Conservation (phyloP, 345 rosid species). For the Carallia pectinifolia region DNA sequence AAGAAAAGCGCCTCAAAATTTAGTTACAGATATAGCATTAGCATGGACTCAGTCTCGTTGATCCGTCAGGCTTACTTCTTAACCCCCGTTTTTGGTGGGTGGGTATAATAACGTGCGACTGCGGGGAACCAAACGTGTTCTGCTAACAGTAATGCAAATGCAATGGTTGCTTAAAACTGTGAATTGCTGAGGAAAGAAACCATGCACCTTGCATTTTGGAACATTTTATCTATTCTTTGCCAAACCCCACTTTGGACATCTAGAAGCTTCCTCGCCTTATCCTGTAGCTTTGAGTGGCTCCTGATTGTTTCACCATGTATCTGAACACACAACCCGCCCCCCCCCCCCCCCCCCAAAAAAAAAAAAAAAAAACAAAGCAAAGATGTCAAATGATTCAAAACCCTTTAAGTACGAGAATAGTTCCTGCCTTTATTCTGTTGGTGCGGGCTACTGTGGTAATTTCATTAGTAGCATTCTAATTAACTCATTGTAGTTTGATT, state of each 20-base stretch:
- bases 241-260: slow-evolving; percentile 68
- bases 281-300: slow-evolving; percentile 58
- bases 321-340: slow-evolving; percentile 28
- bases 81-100: too few species aligned
- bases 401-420: not conserved
- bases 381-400: slow-evolving; percentile 1
- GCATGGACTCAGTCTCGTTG: too few species aligned
- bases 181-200: slow-evolving; percentile 89
- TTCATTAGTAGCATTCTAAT: too few species aligned
- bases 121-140: too few species aligned
- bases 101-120: too few species aligned
- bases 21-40: too few species aligned
- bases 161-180: slow-evolving; percentile 46
- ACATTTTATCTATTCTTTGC: slow-evolving; percentile 81
- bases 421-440: too few species aligned
- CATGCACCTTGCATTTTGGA: slow-evolving; percentile 88
- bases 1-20: too few species aligned
- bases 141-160: too few species aligned
- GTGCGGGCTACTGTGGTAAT: too few species aligned
- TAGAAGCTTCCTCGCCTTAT: slow-evolving; percentile 67
- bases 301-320: slow-evolving; percentile 87
- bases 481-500: not conserved
- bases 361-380: slow-evolving; percentile 1
- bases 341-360: slow-evolving; percentile 5
- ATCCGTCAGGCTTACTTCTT: too few species aligned